Base-by-base conservation (phyloP, 2,329 filamentous ascomycete genomes). In the Beauveria rudraprayagi region DNA sequence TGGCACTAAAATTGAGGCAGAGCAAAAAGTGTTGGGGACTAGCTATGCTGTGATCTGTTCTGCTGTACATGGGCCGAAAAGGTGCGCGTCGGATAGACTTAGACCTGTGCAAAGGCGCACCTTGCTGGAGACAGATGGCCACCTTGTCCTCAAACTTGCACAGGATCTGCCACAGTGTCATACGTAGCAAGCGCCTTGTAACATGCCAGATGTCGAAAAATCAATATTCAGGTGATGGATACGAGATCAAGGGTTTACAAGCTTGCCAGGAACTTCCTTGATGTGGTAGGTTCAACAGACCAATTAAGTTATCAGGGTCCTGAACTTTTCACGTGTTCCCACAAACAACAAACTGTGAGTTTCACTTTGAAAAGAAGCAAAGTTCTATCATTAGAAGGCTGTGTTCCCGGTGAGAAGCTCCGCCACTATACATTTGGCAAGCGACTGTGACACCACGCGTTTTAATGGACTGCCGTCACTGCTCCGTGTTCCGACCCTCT, bases 141-240 rank as follows among this genome's bases (percentile, higher is more conserved):
- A 61, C 59, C 30, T 37, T 37, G 40, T 48, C 52, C 37, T 52
- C 10, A 9, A 30, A 44, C 37, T 51, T 28, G 30, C 28, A 40
- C 48, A 16, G n/a, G 41, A 52, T 54, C 57, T 47, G 50, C 40
- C 47, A 53, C 40, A n/a, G 47, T 43, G 57, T 19, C n/a, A 37
- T 28, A 53, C 30, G 19, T 46, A 37, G 14, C 26, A 44, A 41
- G 41, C 56, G 56, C 50, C 22, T 46, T 60, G 57, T 60, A 60
- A 16, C 40, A 60, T n/a, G 57, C 37, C 50, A 47, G 19, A 53
- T 47, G 19, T 47, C 28, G 17, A 8, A 53, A 10, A 47, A 7
- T 37, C 24, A 26, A 53, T 37, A 46, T 43, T 19, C 2, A 60
- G 16, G 41, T 5, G 16, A 17, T 17, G 6, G 37, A 53, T 60